Evolutionary conservation across 2,329 filamentous ascomycete genomes (phyloP).

Genomic region (Zelopaecilomyces penicillatus): DNA sequence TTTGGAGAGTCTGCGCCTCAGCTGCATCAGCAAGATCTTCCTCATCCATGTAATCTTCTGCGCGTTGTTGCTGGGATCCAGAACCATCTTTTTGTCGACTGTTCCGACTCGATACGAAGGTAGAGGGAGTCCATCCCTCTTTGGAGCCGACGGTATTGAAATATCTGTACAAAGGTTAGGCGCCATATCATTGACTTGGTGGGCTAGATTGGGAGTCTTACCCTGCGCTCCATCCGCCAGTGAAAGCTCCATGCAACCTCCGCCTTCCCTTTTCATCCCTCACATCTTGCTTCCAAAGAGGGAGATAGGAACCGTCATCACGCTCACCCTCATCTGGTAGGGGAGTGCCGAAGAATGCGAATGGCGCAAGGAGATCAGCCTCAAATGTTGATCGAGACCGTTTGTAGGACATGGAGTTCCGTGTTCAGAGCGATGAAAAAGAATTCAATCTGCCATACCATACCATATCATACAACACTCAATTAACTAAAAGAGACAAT

Average conservation of each 20-base stretch:
- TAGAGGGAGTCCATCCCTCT: constrained; percentile 90
- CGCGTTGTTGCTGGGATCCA: constrained; percentile 51
- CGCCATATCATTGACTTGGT: neutral
- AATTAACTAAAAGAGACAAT: too few species aligned
- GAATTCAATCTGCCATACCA: neutral
- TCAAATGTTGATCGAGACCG: constrained; percentile 72
- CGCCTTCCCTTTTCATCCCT: constrained; percentile 86
- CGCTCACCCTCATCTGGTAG: constrained; percentile 73
- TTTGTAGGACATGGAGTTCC: constrained; percentile 62
- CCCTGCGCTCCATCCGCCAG: constrained; percentile 93
- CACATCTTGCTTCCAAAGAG: constrained; percentile 97
- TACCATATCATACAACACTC: too few species aligned
- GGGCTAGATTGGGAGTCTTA: constrained; percentile 36
- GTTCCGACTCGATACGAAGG: constrained; percentile 81
- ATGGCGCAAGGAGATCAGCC: constrained; percentile 65
- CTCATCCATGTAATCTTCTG: constrained; percentile 96
- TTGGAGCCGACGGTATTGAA: constrained; percentile 98
- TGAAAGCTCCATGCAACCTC: constrained; percentile 91
- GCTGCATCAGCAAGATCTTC: constrained; percentile 85
- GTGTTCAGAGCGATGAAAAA: neutral
- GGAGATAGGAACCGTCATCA: constrained; percentile 87
- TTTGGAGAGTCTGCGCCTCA: constrained; percentile 68
- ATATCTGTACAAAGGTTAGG: constrained; percentile 48
- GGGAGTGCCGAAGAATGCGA: constrained; percentile 74
- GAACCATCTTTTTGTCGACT: constrained; percentile 62